Conservation (phyloP, 2,329 filamentous ascomycete species). For the Elsinoe fawcettii region DNA sequence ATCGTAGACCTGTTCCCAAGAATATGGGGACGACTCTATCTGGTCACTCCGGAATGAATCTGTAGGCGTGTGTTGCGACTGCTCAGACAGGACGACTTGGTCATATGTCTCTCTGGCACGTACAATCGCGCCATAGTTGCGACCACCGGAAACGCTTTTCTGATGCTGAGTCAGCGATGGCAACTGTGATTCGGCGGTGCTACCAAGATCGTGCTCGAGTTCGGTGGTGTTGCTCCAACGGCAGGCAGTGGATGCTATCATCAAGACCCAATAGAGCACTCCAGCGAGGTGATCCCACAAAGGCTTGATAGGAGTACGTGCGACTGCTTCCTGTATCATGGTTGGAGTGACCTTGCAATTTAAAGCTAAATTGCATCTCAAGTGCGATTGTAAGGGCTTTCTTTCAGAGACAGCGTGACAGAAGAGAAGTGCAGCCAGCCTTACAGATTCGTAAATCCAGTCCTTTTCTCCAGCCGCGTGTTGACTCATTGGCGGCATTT, state of each 20-base stretch:
- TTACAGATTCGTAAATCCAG: conserved; percentile 24
- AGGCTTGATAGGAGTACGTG: conserved; percentile 24
- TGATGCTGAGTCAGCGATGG: too few relatives aligned
- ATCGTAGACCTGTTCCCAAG: not conserved
- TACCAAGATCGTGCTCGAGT: not conserved
- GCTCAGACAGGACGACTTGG: not conserved
- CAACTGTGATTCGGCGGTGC: too few relatives aligned
- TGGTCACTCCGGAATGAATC: not conserved
- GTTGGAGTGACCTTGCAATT: conserved; percentile 4
- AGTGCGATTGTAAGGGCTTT: conserved; percentile 19
- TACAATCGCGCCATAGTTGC: not conserved
- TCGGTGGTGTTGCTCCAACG: conserved; percentile 15
- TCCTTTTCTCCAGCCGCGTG: not conserved
- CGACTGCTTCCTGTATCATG: conserved; percentile 23
- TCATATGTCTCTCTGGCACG: not conserved
- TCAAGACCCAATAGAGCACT: conserved; percentile 28
- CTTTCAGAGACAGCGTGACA: conserved; percentile 22
- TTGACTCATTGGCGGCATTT: not conserved
- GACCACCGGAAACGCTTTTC: too few relatives aligned
- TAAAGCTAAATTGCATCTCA: not conserved
- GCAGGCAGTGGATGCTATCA: conserved; percentile 27
- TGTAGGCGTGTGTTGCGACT: not conserved
- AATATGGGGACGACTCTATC: not conserved
- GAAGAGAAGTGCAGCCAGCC: conserved; percentile 25
- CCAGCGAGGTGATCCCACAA: conserved; percentile 29